phyloP scores from a whole-genome alignment of 768 basidiomycete species.

The Tulasnella calospora region DNA sequence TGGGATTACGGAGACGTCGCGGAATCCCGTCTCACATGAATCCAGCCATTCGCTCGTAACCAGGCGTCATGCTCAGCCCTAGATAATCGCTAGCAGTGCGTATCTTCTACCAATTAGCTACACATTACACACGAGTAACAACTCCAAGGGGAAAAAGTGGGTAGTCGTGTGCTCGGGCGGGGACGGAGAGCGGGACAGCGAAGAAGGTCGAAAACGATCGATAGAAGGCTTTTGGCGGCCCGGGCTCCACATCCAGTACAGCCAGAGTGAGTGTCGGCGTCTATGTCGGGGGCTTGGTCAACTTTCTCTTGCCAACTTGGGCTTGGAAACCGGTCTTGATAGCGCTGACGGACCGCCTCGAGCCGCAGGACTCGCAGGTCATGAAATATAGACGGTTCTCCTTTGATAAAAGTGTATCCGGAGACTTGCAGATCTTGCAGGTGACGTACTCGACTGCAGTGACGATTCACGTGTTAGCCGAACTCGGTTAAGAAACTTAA shows the following conservation, averaged over 20 bases:
- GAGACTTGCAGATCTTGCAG: slow-evolving; percentile 99
- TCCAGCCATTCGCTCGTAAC: background rate
- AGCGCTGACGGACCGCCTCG: slow-evolving; percentile 83
- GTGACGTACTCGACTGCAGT: slow-evolving; percentile 90
- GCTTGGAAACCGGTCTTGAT: slow-evolving; percentile 99
- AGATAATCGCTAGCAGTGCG: background rate
- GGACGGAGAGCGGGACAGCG: slow-evolving; percentile 3
- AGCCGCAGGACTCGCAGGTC: slow-evolving; percentile 87
- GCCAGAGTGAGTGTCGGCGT: background rate
- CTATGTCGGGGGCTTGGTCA: slow-evolving; percentile 23
- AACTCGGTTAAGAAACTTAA: background rate
- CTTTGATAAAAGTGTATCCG: slow-evolving; percentile 92
- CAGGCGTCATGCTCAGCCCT: background rate
- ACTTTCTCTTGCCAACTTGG: slow-evolving; percentile 56
- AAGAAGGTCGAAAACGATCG: background rate
- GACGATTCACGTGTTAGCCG: slow-evolving; percentile 14
- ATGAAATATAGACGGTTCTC: slow-evolving; percentile 99
- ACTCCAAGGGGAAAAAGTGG: background rate
- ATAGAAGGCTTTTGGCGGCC: background rate
- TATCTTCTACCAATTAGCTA: background rate
- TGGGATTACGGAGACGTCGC: slow-evolving; percentile 2
- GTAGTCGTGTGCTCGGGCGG: background rate
- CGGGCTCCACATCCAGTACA: background rate
- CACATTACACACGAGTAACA: background rate
- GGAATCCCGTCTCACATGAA: slow-evolving; percentile 10